A percentile compares a stretch with the other conserved stretches of the same genome.
phyloP scores from a whole-genome alignment of 345 rosid species.

The Schrenkiella parvula region DNA sequence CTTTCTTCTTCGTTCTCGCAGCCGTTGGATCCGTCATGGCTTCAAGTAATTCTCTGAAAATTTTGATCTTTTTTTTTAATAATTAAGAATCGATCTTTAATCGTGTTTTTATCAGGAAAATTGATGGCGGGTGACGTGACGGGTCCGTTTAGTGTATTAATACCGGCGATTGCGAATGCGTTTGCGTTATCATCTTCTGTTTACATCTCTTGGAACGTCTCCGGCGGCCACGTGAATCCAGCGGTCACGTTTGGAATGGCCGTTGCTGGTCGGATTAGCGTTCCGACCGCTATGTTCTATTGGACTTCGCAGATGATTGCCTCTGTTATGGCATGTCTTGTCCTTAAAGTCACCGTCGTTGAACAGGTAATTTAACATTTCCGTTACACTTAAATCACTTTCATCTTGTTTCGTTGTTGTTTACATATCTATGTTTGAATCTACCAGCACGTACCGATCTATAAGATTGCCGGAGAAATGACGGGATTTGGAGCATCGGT shows the following conservation, averaged over 20 bases:
- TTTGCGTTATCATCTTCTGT: slow-evolving; percentile 69
- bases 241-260: slow-evolving; percentile 89
- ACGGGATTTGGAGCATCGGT: slow-evolving; percentile 89
- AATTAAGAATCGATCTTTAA: neutral
- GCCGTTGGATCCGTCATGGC: slow-evolving; percentile 89
- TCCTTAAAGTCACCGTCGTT: slow-evolving; percentile 52
- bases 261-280: slow-evolving; percentile 66
- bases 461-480: slow-evolving; percentile 65
- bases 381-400: neutral
- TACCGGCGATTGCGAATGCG: slow-evolving; percentile 62
- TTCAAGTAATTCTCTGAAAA: slow-evolving; percentile 37
- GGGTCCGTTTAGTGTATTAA: slow-evolving; percentile 53
- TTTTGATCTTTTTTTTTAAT: neutral
- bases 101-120: slow-evolving; percentile 43
- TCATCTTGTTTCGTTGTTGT: neutral
- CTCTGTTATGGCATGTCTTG: slow-evolving; percentile 75
- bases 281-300: slow-evolving; percentile 76
- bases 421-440: neutral
- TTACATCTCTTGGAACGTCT: slow-evolving; percentile 54
- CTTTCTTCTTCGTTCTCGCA: slow-evolving; percentile 76
- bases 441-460: slow-evolving; percentile 53
- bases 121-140: slow-evolving; percentile 50
- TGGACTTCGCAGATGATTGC: slow-evolving; percentile 86
- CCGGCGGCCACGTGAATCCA: slow-evolving; percentile 92
- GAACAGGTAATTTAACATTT: slow-evolving; percentile 41